Percentiles rank a stretch among this genome's conserved stretches.
Conservation (phyloP, 805 yeast genomes). For the Clavispora carvajalis region DNA sequence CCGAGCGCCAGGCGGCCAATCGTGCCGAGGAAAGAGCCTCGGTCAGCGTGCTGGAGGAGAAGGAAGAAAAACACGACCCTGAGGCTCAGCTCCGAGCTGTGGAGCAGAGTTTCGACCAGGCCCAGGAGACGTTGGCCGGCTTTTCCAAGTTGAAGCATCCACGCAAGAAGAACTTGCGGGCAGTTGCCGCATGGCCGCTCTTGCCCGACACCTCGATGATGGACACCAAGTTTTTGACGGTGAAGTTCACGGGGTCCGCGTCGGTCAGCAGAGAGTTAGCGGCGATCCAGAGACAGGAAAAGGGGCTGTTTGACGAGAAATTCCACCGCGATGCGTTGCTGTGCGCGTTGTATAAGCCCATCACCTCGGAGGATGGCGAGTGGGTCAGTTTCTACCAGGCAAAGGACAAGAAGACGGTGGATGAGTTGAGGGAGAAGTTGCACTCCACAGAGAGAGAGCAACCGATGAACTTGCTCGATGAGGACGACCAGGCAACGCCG, state of each 20-base stretch:
- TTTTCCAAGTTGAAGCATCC: conserved; percentile 64
- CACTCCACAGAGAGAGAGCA: conserved; percentile 40
- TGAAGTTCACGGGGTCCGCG: conserved; percentile 60
- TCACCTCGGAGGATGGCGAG: conserved; percentile 64
- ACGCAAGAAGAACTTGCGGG: conserved; percentile 61
- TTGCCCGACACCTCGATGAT: conserved; percentile 88
- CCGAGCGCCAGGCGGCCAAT: conserved; percentile 46
- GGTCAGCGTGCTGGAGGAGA: conserved; percentile 14
- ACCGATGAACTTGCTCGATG: conserved; percentile 38
- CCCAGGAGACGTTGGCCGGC: conserved; percentile 42
- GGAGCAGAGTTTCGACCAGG: conserved; percentile 71
- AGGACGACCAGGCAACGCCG: conserved; percentile 38
- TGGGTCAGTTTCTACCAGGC: conserved; percentile 60
- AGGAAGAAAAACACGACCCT: conserved; percentile 42
- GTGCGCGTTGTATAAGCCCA: conserved; percentile 69
- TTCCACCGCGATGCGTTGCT: conserved; percentile 37
- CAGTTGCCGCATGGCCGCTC: conserved; percentile 73
- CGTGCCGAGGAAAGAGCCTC: conserved; percentile 26
- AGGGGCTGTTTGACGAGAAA: conserved; percentile 21
- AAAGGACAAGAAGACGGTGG: conserved; percentile 21
- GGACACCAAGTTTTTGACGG: conserved; percentile 66
- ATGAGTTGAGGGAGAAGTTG: conserved; percentile 21
- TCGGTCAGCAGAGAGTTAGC: conserved; percentile 38
- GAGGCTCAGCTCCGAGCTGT: conserved; percentile 61
- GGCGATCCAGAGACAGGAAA: conserved; percentile 24